Base-by-base conservation (phyloP, 2,329 filamentous ascomycete genomes). In the Alternaria rosae region DNA sequence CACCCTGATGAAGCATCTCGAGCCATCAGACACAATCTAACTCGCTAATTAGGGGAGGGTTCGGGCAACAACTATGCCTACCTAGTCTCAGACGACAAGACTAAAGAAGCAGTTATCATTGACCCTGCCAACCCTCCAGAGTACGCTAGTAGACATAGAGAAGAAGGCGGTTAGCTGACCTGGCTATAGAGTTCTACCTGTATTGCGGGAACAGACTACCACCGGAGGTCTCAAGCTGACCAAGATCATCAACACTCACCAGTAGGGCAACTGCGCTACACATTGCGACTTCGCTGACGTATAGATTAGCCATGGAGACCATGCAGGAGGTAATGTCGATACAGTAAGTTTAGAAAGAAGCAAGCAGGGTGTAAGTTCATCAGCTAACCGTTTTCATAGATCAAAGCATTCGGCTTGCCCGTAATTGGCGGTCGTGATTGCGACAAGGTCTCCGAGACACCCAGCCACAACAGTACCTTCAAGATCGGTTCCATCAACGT, bases 161-260 rank as follows among this genome's bases (percentile, higher is more conserved):
- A 35, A 48, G 43, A 17, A 54, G 48, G 20, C 43, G 44, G 38
- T 23, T 42, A 13, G 42, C 11, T 54, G 30, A 54, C 17, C 20
- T 4, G 7, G 6, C 9, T 17, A 58, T 50, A 90, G 88, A 70
- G 88, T 90, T 5, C 78, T 86, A 4, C 88, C 88, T 12, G 83
- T 86, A 10, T 81, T 99, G 54, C 90, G 94, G 77, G 86, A 93
- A 67, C 89, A 92, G 62, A 90, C 92, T 6, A 81, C 88, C 8
- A 81, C 88, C 21, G 90, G 91, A 15, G 87, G 88, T 70, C 92
- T 97, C 75, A 94, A 96, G 71, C 82, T 99, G 65, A 93, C 87
- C 23, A 92, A 90, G 52, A 97, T 99, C 76, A 89, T 98, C 73
- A 99, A 99, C 77, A 99, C 95, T 2, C 95, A 99, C 76, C 94